phyloP scores from a whole-genome alignment of 345 rosid genomes.

The Eucalyptus marginata region DNA sequence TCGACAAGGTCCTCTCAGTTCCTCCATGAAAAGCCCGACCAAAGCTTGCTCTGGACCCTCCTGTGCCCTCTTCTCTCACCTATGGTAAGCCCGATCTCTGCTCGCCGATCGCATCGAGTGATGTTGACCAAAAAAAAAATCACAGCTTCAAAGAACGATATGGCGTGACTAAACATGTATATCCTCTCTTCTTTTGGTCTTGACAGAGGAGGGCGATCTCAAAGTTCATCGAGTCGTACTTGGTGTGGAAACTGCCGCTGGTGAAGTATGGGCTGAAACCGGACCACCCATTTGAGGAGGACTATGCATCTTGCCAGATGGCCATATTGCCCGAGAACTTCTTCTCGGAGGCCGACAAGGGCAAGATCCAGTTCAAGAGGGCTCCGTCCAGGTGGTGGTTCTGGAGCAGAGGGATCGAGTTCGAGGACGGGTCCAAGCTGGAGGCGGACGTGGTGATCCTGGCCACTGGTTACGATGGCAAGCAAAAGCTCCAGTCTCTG shows the following conservation, averaged over 20 bases:
- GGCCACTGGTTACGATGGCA: slow-evolving; percentile 41
- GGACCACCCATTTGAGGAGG: slow-evolving; percentile 43
- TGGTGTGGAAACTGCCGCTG: slow-evolving; percentile 39
- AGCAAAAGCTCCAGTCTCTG: slow-evolving; percentile 28
- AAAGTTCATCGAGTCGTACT: slow-evolving; percentile 42
- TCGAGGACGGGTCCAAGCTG: slow-evolving; percentile 25
- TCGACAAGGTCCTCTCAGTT: slow-evolving; percentile 57
- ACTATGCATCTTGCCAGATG: slow-evolving; percentile 54
- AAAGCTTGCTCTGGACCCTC: slow-evolving; percentile 14
- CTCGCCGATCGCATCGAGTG: neutral
- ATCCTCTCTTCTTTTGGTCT: neutral
- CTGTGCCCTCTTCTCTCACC: slow-evolving; percentile 37
- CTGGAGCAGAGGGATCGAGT: slow-evolving; percentile 30
- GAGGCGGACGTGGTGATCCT: slow-evolving; percentile 51
- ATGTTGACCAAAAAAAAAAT: neutral
- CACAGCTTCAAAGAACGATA: neutral
- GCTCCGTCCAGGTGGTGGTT: slow-evolving; percentile 42
- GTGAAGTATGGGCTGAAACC: slow-evolving; percentile 43
- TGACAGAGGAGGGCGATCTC: slow-evolving; percentile 31
- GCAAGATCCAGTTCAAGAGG: slow-evolving; percentile 38
- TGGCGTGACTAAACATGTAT: neutral
- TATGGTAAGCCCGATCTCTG: slow-evolving; percentile 11
- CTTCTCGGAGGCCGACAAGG: slow-evolving; percentile 44
- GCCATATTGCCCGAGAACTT: slow-evolving; percentile 44
- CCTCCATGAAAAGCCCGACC: slow-evolving; percentile 38